Evolutionary conservation across 257 asterid species (phyloP), one percentile per base, ranked within the genome.

Genomic region (Mitragyna speciosa): DNA sequence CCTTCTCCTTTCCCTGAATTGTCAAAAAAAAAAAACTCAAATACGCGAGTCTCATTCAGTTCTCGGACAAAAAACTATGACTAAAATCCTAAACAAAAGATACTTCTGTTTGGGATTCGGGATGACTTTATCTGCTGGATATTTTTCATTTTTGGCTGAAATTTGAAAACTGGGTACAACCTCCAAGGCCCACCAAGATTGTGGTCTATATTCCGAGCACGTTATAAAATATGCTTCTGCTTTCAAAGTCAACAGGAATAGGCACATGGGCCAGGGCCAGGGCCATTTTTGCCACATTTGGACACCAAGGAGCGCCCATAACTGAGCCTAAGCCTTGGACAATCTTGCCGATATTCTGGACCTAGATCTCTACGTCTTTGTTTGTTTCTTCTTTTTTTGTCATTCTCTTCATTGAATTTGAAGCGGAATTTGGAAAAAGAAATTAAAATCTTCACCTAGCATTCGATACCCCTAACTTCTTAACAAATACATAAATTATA

Each of bases 331-430:
- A 36, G 5, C 12, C 20, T 11, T 39, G n/a, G 78, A 24, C 58
- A 24, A 12, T 45, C 75, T 12, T 11, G 58, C 75, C 56, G 56
- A 75, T 58, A 5, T 75, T 58, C 41, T 58, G 54, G 78, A 75
- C 78, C 58, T 4, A 48, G 1, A 15, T 15, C 28, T 22, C 56
- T 12, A 22, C 22, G 2, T 36, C 39, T 36, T 2, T 12, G n/a
- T 70, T 19, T 41, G 31, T 22, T 9, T 66, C 22, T 16, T 10
- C 26, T 9, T 11, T 24, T 22, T 24, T 33, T 33, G 0, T 33
- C 5, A 12, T 67, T 1, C 16, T 36, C 16, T 68, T 19, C 45
- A 6, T 19, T 17, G 0, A 15, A 67, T 2, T 67, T 7, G 26
- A 67, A 3, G 20, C 22, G 73, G 30, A 17, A 19, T 8, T 16